phyloP scores from a whole-genome alignment of 1,284 basidiomycete genomes.

The Inonotus obliquus region DNA sequence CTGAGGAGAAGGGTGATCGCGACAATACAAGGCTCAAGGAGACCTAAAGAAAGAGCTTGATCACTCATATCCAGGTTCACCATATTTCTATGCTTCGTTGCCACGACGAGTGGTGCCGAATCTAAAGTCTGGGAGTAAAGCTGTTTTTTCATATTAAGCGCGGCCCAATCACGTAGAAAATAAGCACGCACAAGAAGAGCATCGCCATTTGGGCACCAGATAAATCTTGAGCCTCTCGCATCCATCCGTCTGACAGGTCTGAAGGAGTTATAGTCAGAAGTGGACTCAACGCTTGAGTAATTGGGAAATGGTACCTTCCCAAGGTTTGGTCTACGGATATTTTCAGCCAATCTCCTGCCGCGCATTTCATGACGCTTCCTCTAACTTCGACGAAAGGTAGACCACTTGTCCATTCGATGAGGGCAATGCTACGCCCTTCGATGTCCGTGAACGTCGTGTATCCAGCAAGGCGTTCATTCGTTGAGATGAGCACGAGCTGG shows the following conservation, averaged over 20 bases:
- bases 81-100: conserved; percentile 10
- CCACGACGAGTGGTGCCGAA: conserved; percentile 11
- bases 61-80: conserved; percentile 17
- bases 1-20: conserved; percentile 18
- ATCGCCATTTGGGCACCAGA: conserved; percentile 38
- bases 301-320: conserved; percentile 36
- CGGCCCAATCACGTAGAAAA: background rate
- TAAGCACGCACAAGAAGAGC: conserved; percentile 37
- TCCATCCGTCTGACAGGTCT: conserved; percentile 37
- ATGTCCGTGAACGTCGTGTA: conserved; percentile 52
- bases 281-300: background rate
- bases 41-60: conserved; percentile 14
- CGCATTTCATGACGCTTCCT: conserved; percentile 42
- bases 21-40: conserved; percentile 19
- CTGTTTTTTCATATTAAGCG: background rate
- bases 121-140: conserved; percentile 16
- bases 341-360: conserved; percentile 49
- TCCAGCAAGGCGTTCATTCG: conserved; percentile 43
- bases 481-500: conserved; percentile 37
- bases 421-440: conserved; percentile 43
- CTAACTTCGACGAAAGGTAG: conserved; percentile 50
- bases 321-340: conserved; percentile 38
- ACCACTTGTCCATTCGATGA: conserved; percentile 48
- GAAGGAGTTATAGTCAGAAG: background rate
- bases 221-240: conserved; percentile 35